Base-by-base conservation (phyloP, 768 basidiomycete genomes). In the Boletus speciosus region DNA sequence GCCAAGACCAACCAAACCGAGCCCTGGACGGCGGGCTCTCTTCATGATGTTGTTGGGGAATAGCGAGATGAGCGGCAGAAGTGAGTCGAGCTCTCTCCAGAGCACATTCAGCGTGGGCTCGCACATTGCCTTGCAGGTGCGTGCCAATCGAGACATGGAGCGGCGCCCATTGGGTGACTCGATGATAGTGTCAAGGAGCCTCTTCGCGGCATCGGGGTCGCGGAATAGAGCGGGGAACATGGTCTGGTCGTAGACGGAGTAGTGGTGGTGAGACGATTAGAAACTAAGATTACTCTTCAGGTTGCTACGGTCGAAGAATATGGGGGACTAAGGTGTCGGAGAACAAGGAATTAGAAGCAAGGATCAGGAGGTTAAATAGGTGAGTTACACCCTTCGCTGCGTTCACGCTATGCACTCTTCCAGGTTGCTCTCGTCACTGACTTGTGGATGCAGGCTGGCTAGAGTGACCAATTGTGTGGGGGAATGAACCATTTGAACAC, bases 21-120 rank as follows among this genome's bases (percentile, higher is more conserved):
- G 71, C 47, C 87, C 88, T 47, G 89, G 89, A 65, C 80, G 83
- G 57, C 82, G 80, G 53, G 83, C 76, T 69, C 82, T 87, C 71
- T 82, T 87, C 71, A 90, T 73, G 59, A 90, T 63, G 58, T 79
- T 74, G 53, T 73, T 75, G 14, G 89, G 89, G 66, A 91, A 90
- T 51, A 90, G 66, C 35, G 84, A 83, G 53, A 90, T 74, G 53
- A 91, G 74, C 10, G 89, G 89, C 43, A 82, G 71, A 55, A 90
- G 74, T 12, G 86, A 87, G 67, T 90, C 88, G 52, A 91, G 72
- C 62, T 91, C 89, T 65, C 79, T 81, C 89, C 89, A 91, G 31
- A 91, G 75, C 46, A 84, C 73, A 66, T 84, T 75, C 60, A 90
- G 65, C n/a, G 84, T 81, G 14, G 86, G 86, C 59, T 86, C 87